phyloP scores from a whole-genome alignment of 371 early-diverging fungal species.

The Actinomucor elegans region DNA sequence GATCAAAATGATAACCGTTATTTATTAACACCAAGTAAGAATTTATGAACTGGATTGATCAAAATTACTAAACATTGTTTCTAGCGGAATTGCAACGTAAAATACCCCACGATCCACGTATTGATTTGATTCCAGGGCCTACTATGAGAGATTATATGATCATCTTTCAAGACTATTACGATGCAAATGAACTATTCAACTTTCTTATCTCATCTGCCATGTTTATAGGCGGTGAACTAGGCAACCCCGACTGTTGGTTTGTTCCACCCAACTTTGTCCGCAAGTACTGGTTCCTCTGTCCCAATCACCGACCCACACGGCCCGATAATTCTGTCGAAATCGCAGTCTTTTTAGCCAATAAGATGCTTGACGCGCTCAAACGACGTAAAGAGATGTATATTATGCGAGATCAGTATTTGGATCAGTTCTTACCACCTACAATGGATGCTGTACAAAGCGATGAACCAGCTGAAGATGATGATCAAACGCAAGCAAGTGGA shows the following conservation, averaged over 20 bases:
- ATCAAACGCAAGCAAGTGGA: neutral
- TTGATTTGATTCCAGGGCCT: conserved; percentile 47
- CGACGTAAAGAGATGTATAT: conserved; percentile 26
- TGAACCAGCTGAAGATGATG: neutral
- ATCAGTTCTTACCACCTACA: conserved; percentile 8
- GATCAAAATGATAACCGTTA: conserved; percentile 16
- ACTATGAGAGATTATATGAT: conserved; percentile 51
- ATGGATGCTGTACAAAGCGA: neutral
- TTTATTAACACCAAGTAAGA: conserved; percentile 20
- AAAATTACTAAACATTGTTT: neutral
- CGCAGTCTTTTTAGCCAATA: conserved; percentile 14
- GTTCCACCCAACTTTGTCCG: conserved; percentile 26
- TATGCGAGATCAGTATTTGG: conserved; percentile 9
- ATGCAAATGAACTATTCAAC: conserved; percentile 43
- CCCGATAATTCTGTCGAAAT: conserved; percentile 25
- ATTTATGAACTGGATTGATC: neutral
- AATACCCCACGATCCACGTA: conserved; percentile 46
- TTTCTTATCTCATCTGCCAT: conserved; percentile 27
- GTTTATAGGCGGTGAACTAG: conserved; percentile 44
- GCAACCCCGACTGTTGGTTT: conserved; percentile 36
- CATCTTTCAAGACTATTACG: conserved; percentile 43
- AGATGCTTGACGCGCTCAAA: conserved; percentile 16
- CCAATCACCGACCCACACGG: conserved; percentile 20
- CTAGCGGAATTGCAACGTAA: conserved; percentile 44
- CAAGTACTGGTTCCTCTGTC: conserved; percentile 31